Base-by-base conservation (phyloP, 495 filamentous ascomycete species). In the Aspergillus saccharolyticus region DNA sequence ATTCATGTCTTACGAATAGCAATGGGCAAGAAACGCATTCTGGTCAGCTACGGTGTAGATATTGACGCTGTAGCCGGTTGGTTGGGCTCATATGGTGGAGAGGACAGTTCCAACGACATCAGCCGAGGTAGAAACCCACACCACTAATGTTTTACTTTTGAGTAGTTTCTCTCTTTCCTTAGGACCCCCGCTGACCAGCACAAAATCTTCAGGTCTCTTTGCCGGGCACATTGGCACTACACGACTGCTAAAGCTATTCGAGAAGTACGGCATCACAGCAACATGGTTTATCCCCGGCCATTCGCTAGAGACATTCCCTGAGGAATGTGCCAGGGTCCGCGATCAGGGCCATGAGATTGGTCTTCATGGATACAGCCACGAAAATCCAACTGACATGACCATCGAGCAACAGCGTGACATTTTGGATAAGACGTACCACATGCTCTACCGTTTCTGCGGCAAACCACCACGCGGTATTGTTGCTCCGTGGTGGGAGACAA, bases 221-320 rank as follows among this genome's bases (percentile, higher is more conserved):
- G 88, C 88, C 28, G 89, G 87, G 30, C 88, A 86, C 7, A 75
- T 89, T 39, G 89, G 89, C 28, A 86, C 85, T 1, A 79, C 81
- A 10, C 83, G 89, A 9, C 73, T 93, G 2, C 78, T 93, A 9
- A 89, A 88, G 59, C 68, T 93, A 2, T 89, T 91, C 67, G 78
- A 84, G 8, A 90, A 89, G 67, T 87, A 90, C 77, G 82, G 85
- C 56, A 93, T 93, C 74, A 91, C 88, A 70, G 81, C 86, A 14
- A 89, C 88, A 7, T 91, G 86, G 85, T 91, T 93, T 69, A 90
- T 93, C 57, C 89, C 88, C 0, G 89, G 88, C 0, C 89, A 93
- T 69, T 85, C 83, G 0, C 80, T 93, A 16, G 89, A 93, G 58
- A 89, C 79, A 15, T 91, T 91, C 64, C 88, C 88, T 0, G 85